These are phyloP conservation scores for Erythrophleum ivorense DNA, from an alignment of 331 rosid genomes.

Conservation along the genomic window DNA sequence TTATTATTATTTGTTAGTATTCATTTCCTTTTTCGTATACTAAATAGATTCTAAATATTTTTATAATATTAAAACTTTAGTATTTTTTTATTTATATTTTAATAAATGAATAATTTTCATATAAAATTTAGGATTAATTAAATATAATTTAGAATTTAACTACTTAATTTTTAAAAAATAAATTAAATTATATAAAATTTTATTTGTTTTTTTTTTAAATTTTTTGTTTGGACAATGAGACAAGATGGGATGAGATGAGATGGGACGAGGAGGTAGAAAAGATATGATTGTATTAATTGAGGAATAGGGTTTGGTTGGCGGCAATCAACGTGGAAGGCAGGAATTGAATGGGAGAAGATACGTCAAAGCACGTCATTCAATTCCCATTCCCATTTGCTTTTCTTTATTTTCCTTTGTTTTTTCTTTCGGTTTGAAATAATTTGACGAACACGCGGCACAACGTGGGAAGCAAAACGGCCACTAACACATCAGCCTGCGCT, in stretches of 20 bases:
- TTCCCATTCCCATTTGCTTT: background rate
- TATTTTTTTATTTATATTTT: too few species aligned
- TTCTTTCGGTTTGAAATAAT: background rate
- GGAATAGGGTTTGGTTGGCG: background rate
- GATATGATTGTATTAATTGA: background rate
- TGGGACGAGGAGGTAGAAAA: background rate
- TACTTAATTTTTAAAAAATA: too few species aligned
- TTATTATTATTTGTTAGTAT: too few species aligned
- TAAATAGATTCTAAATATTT: too few species aligned
- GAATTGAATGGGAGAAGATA: background rate
- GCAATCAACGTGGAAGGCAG: constrained; percentile 8
- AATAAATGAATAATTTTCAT: too few species aligned
- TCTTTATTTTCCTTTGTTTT: background rate
- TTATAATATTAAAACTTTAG: too few species aligned
- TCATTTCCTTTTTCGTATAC: too few species aligned
- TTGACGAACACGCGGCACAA: background rate
- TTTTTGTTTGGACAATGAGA: background rate
- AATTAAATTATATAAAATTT: too few species aligned
- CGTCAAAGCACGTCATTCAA: background rate
- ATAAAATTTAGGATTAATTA: too few species aligned
- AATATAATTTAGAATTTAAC: too few species aligned
- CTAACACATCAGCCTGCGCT: background rate
- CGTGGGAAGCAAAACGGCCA: background rate
- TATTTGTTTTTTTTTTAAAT: too few species aligned
- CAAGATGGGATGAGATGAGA: background rate